A percentile compares a stretch with the other conserved stretches of the same genome.
Evolutionary conservation across 768 basidiomycete genomes (phyloP).

Genomic region (Cubamyces sp.): DNA sequence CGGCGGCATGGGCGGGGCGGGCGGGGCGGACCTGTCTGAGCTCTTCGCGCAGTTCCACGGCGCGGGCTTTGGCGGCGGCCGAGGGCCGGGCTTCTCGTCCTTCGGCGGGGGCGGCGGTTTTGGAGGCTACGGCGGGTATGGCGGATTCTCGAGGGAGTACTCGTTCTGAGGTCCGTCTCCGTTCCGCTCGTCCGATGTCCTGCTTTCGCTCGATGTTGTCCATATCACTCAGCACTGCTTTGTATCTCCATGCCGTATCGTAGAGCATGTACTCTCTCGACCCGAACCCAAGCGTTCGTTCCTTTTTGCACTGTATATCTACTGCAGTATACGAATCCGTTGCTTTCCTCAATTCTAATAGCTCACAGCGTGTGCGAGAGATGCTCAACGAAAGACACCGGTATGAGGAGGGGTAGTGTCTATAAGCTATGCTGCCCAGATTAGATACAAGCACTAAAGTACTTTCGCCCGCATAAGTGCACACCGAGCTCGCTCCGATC

Average conservation of each 20-base stretch:
- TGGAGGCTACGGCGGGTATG: slow-evolving; percentile 21
- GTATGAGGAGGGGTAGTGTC: slow-evolving; percentile 15
- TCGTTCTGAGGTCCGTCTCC: slow-evolving; percentile 7
- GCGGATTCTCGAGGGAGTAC: slow-evolving; percentile 17
- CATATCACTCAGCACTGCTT: not conserved
- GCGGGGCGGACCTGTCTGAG: slow-evolving; percentile 59
- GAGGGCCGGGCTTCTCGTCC: slow-evolving; percentile 33
- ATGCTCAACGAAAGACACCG: not conserved
- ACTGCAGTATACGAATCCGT: slow-evolving; percentile 7
- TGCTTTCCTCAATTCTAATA: not conserved
- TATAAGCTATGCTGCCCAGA: slow-evolving; percentile 14
- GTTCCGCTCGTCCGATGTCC: not conserved
- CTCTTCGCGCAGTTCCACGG: slow-evolving; percentile 69
- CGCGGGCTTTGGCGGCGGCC: slow-evolving; percentile 34
- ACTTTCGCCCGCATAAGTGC: slow-evolving; percentile 3
- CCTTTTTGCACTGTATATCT: slow-evolving; percentile 21
- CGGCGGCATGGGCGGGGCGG: slow-evolving; percentile 42
- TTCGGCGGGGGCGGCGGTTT: slow-evolving; percentile 27
- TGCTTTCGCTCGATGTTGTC: not conserved
- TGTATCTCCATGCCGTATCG: slow-evolving; percentile 10
- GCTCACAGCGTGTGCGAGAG: not conserved
- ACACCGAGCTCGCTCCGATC: not conserved
- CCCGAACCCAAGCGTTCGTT: slow-evolving; percentile 6
- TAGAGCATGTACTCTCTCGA: slow-evolving; percentile 18
- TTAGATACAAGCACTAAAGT: slow-evolving; percentile 19